Conservation (phyloP, 2,329 filamentous ascomycete species). For the Fusarium temperatum region DNA sequence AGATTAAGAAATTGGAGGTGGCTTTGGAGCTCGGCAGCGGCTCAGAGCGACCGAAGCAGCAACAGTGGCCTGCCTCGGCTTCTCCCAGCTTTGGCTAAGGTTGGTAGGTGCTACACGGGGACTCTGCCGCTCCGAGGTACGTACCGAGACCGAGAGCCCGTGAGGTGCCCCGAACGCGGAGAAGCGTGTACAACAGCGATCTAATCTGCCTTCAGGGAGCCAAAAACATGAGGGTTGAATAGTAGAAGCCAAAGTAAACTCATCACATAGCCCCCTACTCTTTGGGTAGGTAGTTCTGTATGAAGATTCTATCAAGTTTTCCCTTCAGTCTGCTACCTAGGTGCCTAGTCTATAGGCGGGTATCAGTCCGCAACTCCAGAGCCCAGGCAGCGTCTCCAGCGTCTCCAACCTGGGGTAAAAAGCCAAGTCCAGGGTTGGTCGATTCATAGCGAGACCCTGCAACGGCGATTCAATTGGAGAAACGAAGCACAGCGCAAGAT, state of each 20-base stretch:
- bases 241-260: too few species aligned
- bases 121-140: conserved; percentile 24
- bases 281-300: too few species aligned
- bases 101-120: conserved; percentile 17
- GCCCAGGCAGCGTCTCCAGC: neutral
- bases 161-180: conserved; percentile 3
- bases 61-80: conserved; percentile 37
- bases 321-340: neutral
- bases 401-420: conserved; percentile 27
- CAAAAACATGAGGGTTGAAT: neutral
- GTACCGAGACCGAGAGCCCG: conserved; percentile 22
- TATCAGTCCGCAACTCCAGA: conserved; percentile 1
- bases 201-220: neutral
- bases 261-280: too few species aligned
- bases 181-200: neutral
- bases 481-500: conserved; percentile 15
- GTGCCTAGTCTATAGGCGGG: neutral
- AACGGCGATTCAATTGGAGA: neutral
- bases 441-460: conserved; percentile 6
- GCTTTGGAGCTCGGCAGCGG: conserved; percentile 33
- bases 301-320: too few species aligned
- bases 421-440: conserved; percentile 12
- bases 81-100: conserved; percentile 9
- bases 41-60: conserved; percentile 30
- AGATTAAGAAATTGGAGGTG: conserved; percentile 25